These are phyloP conservation scores for Kurtzmaniella quercitrusa DNA, from an alignment of 1,139 yeast species.

Conservation along the genomic window DNA sequence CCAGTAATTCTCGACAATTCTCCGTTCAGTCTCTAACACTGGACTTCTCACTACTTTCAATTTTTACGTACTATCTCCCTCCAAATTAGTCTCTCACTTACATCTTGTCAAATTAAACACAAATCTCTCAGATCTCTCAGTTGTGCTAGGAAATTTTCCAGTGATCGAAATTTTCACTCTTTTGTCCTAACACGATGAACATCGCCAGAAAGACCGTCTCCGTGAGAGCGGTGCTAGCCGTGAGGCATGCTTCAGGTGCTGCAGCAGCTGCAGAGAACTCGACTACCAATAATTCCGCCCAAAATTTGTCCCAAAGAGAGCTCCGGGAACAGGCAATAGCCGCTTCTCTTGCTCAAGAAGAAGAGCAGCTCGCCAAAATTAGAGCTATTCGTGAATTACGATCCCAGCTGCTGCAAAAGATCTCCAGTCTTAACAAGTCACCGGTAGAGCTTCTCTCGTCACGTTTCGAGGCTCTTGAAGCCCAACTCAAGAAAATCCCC, in stretches of 20 bases:
- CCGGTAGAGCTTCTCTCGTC: constrained; percentile 29
- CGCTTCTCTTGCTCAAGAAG: constrained; percentile 44
- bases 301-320: constrained; percentile 21
- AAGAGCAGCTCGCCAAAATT: constrained; percentile 34
- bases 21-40: too few species aligned
- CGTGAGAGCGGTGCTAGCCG: neutral
- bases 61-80: too few species aligned
- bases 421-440: constrained; percentile 31
- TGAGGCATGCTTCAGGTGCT: constrained; percentile 5
- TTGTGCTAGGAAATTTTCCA: too few species aligned
- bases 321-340: constrained; percentile 40
- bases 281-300: neutral
- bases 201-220: neutral
- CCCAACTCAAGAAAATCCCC: constrained; percentile 26
- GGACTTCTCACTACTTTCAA: too few species aligned
- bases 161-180: neutral
- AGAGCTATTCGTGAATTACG: constrained; percentile 36
- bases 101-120: too few species aligned
- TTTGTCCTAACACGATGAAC: neutral
- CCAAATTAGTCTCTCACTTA: neutral
- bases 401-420: constrained; percentile 21
- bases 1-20: too few species aligned
- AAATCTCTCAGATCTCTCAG: too few species aligned
- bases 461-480: constrained; percentile 28
- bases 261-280: constrained; percentile 5